Evolutionary conservation across 257 asterid genomes (phyloP).

Genomic region (Fraxinus excelsior): DNA sequence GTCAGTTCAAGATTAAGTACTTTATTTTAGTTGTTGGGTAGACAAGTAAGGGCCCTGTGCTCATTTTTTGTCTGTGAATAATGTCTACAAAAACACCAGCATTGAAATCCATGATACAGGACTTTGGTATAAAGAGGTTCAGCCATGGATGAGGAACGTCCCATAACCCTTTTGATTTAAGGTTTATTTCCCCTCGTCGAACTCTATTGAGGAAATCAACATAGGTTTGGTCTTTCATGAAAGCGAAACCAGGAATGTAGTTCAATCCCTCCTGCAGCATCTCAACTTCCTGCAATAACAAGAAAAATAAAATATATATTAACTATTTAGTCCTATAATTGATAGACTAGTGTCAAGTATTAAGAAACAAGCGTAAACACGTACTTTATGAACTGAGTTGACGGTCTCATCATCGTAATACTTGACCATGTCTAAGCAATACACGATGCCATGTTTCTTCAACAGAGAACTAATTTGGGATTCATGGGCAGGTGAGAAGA

Average conservation of each 20-base stretch:
- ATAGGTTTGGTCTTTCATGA: slow-evolving; percentile 35
- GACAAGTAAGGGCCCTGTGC: slow-evolving; percentile 47
- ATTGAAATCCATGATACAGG: too few relatives aligned
- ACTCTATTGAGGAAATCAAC: slow-evolving; percentile 47
- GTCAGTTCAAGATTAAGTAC: slow-evolving; percentile 17
- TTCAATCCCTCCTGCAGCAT: slow-evolving; percentile 28
- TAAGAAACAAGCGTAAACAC: slow-evolving; percentile 13
- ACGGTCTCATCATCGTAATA: too few relatives aligned
- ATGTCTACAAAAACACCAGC: too few relatives aligned
- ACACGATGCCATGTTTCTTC: slow-evolving; percentile 30
- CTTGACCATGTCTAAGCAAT: slow-evolving; percentile 30
- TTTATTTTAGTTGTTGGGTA: slow-evolving; percentile 36
- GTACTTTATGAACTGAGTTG: too few relatives aligned
- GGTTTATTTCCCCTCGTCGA: slow-evolving; percentile 41
- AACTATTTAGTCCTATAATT: background rate
- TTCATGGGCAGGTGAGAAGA: slow-evolving; percentile 35
- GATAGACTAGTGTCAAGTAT: too few relatives aligned
- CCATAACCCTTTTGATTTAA: slow-evolving; percentile 1
- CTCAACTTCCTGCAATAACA: slow-evolving; percentile 26
- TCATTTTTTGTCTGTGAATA: too few relatives aligned
- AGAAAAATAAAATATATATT: background rate
- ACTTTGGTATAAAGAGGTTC: too few relatives aligned
- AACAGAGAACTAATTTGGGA: slow-evolving; percentile 33
- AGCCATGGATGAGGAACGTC: too few relatives aligned
- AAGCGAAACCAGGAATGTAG: slow-evolving; percentile 23